Evolutionary conservation across 2,329 filamentous ascomycete genomes (phyloP).

Genomic region (Trichoderma endophyticum): DNA sequence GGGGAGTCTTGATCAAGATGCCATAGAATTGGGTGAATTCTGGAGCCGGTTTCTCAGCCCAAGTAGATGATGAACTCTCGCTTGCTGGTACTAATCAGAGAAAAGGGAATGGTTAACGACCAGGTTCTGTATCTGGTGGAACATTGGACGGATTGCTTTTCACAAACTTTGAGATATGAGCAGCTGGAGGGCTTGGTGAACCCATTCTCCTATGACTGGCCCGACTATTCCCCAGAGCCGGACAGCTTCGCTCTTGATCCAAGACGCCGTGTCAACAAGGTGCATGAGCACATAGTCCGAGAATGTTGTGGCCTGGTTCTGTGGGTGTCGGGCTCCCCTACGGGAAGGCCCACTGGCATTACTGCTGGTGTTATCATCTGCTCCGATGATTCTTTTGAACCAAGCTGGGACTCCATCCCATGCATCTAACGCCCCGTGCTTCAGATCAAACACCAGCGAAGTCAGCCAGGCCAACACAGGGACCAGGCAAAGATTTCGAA

Average conservation of each 20-base stretch:
- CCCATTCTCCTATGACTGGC: not conserved
- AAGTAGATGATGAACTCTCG: not conserved
- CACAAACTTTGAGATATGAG: not conserved
- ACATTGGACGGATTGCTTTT: not conserved
- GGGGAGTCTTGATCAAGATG: not conserved
- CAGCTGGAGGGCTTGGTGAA: not conserved
- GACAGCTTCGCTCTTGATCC: not conserved
- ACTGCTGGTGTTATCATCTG: not conserved
- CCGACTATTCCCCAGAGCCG: not conserved
- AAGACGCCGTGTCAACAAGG: not conserved
- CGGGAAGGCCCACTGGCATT: not conserved
- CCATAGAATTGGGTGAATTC: slow-evolving; percentile 8
- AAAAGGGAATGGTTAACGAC: not conserved
- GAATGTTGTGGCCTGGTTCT: not conserved
- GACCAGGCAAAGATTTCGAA: slow-evolving; percentile 2
- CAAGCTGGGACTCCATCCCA: slow-evolving; percentile 12
- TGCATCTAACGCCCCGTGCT: not conserved
- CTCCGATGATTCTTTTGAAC: slow-evolving; percentile 11
- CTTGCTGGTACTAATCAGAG: not conserved
- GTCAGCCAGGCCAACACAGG: slow-evolving; percentile 8
- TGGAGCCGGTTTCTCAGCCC: not conserved
- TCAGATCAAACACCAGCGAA: slow-evolving; percentile 3
- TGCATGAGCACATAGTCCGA: not conserved
- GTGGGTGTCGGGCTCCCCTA: not conserved
- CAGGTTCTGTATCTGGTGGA: not conserved